These are phyloP conservation scores for Lasiodiplodia hormozganensis DNA, from an alignment of 2,329 filamentous ascomycete species.

Conservation along the genomic window DNA sequence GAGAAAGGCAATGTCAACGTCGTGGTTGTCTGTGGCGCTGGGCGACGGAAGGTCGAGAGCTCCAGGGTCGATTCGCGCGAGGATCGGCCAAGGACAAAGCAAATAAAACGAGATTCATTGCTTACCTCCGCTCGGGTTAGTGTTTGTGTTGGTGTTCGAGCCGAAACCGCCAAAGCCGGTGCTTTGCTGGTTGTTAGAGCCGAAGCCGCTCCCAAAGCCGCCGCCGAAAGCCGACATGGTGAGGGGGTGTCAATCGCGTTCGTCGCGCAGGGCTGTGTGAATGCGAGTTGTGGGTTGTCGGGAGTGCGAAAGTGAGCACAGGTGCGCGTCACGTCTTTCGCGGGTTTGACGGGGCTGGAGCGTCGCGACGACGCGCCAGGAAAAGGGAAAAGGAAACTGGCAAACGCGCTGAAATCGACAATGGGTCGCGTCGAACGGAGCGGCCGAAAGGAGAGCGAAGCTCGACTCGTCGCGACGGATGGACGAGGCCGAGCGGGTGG, in stretches of 20 bases:
- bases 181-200: constrained; percentile 46
- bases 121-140: constrained; percentile 35
- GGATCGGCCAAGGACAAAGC: constrained; percentile 26
- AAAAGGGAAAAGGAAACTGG: constrained; percentile 27
- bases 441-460: constrained; percentile 35
- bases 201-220: constrained; percentile 45
- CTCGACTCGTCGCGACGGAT: constrained; percentile 34
- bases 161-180: constrained; percentile 52
- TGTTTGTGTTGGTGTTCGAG: constrained; percentile 45
- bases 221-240: constrained; percentile 33
- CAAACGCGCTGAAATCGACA: constrained; percentile 20
- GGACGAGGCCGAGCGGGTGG: constrained; percentile 42
- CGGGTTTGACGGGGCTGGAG: constrained; percentile 31
- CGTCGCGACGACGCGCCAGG: constrained; percentile 44
- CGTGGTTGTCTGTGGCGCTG: constrained; percentile 26
- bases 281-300: constrained; percentile 25
- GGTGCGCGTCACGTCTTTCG: constrained; percentile 20
- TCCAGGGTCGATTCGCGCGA: constrained; percentile 29
- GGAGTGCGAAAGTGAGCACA: neutral
- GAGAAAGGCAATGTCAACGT: constrained; percentile 45
- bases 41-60: constrained; percentile 29
- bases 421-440: constrained; percentile 3
- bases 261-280: constrained; percentile 3
- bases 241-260: constrained; percentile 17
- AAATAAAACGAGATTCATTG: constrained; percentile 16